These are phyloP conservation scores for Zygotorulaspora florentina DNA, from an alignment of 805 yeast genomes.

Conservation along the genomic window DNA sequence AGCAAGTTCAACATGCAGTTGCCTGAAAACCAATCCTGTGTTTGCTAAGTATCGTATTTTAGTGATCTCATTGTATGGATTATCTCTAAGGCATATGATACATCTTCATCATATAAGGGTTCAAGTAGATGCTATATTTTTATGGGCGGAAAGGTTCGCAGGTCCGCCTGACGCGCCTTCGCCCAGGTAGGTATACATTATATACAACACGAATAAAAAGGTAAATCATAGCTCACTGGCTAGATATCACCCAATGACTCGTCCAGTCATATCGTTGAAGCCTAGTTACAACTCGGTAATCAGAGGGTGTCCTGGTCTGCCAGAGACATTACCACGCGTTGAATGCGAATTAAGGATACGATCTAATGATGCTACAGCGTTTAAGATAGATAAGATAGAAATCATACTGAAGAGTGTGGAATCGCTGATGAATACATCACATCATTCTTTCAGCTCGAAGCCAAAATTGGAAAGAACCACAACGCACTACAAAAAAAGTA, in stretches of 20 bases:
- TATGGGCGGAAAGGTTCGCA: too few species aligned
- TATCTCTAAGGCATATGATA: too few species aligned
- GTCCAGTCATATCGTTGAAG: conserved; percentile 39
- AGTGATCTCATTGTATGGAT: too few species aligned
- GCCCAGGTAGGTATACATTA: not conserved
- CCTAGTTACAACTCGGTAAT: conserved; percentile 52
- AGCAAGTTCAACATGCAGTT: too few species aligned
- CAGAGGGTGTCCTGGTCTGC: conserved; percentile 66
- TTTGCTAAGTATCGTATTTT: too few species aligned
- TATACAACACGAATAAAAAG: not conserved
- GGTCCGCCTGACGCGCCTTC: too few species aligned
- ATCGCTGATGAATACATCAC: conserved; percentile 36
- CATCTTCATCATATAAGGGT: too few species aligned
- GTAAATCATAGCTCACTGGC: not conserved
- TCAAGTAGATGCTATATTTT: too few species aligned
- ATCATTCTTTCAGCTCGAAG: conserved; percentile 20
- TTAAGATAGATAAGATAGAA: conserved; percentile 45
- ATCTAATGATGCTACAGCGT: conserved; percentile 46
- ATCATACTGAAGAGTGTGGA: conserved; percentile 49
- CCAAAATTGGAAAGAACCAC: conserved; percentile 26
- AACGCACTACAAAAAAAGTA: conserved; percentile 33
- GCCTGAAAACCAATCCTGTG: too few species aligned
- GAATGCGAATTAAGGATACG: conserved; percentile 55
- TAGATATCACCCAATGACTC: conserved; percentile 17
- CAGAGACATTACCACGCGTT: conserved; percentile 55